These are phyloP conservation scores for Zhuliangozyma parablackwelliae DNA, from an alignment of 1,139 yeast genomes.

Conservation along the genomic window DNA sequence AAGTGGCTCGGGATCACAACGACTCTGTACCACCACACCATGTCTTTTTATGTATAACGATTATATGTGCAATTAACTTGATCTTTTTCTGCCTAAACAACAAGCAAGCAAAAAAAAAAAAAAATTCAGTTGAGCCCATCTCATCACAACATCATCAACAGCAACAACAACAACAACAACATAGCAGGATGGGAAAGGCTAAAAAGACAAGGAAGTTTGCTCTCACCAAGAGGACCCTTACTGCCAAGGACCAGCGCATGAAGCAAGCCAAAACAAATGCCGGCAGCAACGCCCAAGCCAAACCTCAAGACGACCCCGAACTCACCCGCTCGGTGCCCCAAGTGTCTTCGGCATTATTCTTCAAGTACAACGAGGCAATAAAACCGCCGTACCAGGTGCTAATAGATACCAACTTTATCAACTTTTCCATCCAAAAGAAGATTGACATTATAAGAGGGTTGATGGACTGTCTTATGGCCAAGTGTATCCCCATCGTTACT, in stretches of 20 bases:
- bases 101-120: neutral
- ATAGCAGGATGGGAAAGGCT: conserved; percentile 83
- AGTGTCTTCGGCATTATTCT: conserved; percentile 90
- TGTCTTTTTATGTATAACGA: neutral
- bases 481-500: conserved; percentile 91
- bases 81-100: too few relatives aligned
- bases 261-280: conserved; percentile 19
- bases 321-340: conserved; percentile 84
- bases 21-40: too few relatives aligned
- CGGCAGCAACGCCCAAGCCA: conserved; percentile 19
- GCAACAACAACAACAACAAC: neutral
- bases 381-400: conserved; percentile 96
- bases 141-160: neutral
- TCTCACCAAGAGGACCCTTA: conserved; percentile 76
- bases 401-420: conserved; percentile 93
- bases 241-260: conserved; percentile 59
- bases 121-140: conserved; percentile 1
- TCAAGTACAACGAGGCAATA: conserved; percentile 89
- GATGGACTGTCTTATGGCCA: conserved; percentile 93
- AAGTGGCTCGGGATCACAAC: neutral
- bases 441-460: conserved; percentile 89
- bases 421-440: conserved; percentile 92
- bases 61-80: too few relatives aligned
- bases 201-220: conserved; percentile 94
- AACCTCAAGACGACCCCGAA: conserved; percentile 65